Evolutionary conservation across 768 basidiomycete species (phyloP), one percentile per base, ranked within the genome.

Genomic region (Russula ochroleuca): DNA sequence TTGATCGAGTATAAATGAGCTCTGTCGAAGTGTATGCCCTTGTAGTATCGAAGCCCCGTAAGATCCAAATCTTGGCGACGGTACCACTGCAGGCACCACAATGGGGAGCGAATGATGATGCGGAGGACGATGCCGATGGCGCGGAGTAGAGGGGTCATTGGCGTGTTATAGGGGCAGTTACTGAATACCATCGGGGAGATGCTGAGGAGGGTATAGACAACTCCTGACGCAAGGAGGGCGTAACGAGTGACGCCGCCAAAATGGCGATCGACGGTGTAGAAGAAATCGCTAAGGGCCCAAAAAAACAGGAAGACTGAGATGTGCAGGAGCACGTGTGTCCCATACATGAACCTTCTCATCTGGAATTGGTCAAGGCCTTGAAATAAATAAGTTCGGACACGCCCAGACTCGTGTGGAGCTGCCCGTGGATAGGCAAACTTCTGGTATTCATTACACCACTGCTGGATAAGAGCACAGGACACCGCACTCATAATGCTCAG

Each of bases 401-500:
- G 62, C 2, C 62, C 65, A 21, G 62, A 57, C 35, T 58, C 37
- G 11, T 64, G 62, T 28, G 56, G 62, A 7, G 56, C 51, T 5
- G 25, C 62, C 28, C 45, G 33, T 33, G 62, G 57, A 7, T 48
- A 54, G 45, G 57, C 50, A 19, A n/a, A 40, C 31, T 35, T 38
- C n/a, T 62, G 17, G 31, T 57, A 63, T 17, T 57, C 57, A 2
- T 65, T 37, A 28, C 58, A 54, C 66, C 66, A 67, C 38, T 68
- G 66, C 19, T 67, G 67, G 17, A 68, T 54, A 13, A 66, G 59
- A 3, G 58, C 56, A 2, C 64, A 55, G 33, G 41, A 51, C 19
- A 67, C 43, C 3, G 59, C 64, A 47, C 64, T 67, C 40, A 52
- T 57, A 10, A 66, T 35, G 23, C 48, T 50, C 2, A 67, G 41